These are phyloP conservation scores for Kuraishia capsulata DNA, from an alignment of 805 yeast species.

Conservation along the genomic window DNA sequence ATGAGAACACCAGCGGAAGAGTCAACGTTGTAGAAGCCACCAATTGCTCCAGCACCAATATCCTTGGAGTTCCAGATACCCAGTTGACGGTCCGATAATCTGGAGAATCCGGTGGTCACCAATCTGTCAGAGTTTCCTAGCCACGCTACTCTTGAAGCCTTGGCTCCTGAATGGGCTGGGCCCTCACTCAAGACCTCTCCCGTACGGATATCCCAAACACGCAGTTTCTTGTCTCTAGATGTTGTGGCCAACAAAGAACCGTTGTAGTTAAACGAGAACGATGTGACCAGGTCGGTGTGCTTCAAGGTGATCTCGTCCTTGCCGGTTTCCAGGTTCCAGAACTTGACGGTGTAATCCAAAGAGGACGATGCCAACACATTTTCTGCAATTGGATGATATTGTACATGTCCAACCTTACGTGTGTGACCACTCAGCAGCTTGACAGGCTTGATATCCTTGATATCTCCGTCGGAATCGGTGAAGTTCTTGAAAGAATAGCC, in stretches of 20 bases:
- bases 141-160: slow-evolving; percentile 84
- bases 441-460: slow-evolving; percentile 56
- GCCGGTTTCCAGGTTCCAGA: slow-evolving; percentile 83
- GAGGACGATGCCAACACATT: slow-evolving; percentile 86
- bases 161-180: slow-evolving; percentile 87
- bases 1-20: slow-evolving; percentile 88
- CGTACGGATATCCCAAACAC: slow-evolving; percentile 85
- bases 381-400: slow-evolving; percentile 82
- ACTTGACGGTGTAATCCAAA: slow-evolving; percentile 80
- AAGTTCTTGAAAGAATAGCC: slow-evolving; percentile 65
- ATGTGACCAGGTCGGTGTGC: slow-evolving; percentile 89
- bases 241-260: slow-evolving; percentile 85
- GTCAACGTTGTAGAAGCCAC: slow-evolving; percentile 81
- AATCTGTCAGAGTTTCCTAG: slow-evolving; percentile 78
- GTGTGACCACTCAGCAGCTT: slow-evolving; percentile 76
- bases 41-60: slow-evolving; percentile 74
- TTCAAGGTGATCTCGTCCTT: slow-evolving; percentile 61
- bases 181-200: slow-evolving; percentile 77
- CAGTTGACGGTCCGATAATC: slow-evolving; percentile 87
- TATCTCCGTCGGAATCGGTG: slow-evolving; percentile 41
- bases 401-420: slow-evolving; percentile 88
- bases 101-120: slow-evolving; percentile 90
- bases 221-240: slow-evolving; percentile 79
- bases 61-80: slow-evolving; percentile 86
- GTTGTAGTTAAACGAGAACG: slow-evolving; percentile 83